Base-by-base conservation (phyloP, 2,329 filamentous ascomycete genomes). In the Lasiodiplodia sp. region DNA sequence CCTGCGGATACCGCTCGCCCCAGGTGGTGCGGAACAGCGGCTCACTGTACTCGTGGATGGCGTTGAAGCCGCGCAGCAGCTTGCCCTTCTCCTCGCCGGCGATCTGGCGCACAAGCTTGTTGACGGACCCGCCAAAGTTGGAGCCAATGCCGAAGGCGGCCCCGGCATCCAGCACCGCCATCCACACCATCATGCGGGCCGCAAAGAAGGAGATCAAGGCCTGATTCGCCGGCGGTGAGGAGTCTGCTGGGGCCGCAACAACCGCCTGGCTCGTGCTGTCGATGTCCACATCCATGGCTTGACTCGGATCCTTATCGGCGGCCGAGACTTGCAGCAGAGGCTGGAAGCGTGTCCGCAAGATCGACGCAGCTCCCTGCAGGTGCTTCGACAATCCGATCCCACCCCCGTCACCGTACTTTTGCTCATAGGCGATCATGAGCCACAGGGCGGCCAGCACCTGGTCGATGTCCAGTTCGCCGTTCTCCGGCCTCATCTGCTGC, bases 391-490 rank as follows among this genome's bases (percentile, higher is more conserved):
- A 70, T 1, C 78, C 77, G 8, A 70, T 72, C 23, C 78, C 77
- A 12, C 69, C 71, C 0, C 73, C 72, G 18, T 81, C 79, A n/a
- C 78, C 78, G 44, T 76, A 79, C 40, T 79, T 78, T 66, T 81
- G 78, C 70, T 81, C 79, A 44, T 80, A 81, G 2, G 78, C 53
- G 1, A 81, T 73, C 77, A 81, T 80, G 11, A 81, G 69, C 70
- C 78, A 80, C 7, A 80, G 63, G 0, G 75, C 73, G 1, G 78
- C 76, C 16, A 73, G 73, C 28, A 79, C 74, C 0, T 72, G 71
- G 58, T 79, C 77, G 2, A 79, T 70, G 34, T 79, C 75, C 4
- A 75, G 68, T 4, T 73, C 69, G 1, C 60, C 64, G 16, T 69
- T 67, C 12, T 70, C 72, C 16, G 72, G 71, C 23, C 71, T 71